Base-by-base conservation (phyloP, 306 rosid species). In the Glycine latifolia region DNA sequence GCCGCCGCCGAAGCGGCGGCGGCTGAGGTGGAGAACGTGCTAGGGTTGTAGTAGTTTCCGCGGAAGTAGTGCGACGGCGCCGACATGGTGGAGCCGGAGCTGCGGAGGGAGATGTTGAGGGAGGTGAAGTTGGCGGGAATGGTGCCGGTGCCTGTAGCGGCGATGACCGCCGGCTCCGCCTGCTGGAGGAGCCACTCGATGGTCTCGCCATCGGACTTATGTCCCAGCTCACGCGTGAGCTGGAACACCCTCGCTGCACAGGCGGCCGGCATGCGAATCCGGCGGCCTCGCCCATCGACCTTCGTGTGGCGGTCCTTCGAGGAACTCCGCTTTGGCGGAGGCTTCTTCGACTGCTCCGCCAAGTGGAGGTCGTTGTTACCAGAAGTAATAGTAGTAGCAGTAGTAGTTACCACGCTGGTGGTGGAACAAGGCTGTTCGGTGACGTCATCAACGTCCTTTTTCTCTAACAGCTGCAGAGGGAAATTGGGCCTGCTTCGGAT, bases 251-350 rank as follows among this genome's bases (percentile, higher is more conserved):
- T 87, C 20, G 98, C 98, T 0, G 98, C 98, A 14, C 98, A 95
- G 13, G 94, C 90, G 0, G 97, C 97, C 0, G 98, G 98, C 98
- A 95, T 95, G n/a, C 98, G 95, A 89, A 95, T 95, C 89, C 98
- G 92, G 68, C 98, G 98, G 39, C 98, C 98, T 0, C 98, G 92
- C 14, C 98, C 98, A 20, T 95, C 98, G 0, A 95, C 98, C 39
- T 95, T 95, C 0, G 98, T 95, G 87, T 95, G 98, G 10, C 98
- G 79, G 82, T 95, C 99, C 58, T 95, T 95, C 2, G 97, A 86
- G 14, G 97, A 86, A 59, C 86, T 79, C 20, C 99, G 76, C 84
- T 95, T 95, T 0, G 97, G 91, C 0, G 93, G 80, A 0, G 86
- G 81, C 84, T 91, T 91, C 78, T 89, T 92, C 43, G 81, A 50